Evolutionary conservation across 306 rosid genomes (phyloP).

Genomic region (Vigna mungo): DNA sequence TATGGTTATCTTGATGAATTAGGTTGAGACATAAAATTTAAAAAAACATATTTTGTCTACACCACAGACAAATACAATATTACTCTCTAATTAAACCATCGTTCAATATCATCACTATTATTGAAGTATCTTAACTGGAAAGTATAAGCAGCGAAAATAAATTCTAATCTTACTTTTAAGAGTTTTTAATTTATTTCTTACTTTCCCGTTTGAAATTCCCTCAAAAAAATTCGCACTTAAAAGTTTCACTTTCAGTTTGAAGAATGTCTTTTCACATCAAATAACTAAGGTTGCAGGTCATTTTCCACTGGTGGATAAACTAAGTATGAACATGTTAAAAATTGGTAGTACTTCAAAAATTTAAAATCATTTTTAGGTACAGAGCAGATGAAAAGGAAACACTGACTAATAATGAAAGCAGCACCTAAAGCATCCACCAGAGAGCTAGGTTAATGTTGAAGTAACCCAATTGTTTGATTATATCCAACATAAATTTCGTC

Average conservation of each 20-base stretch:
- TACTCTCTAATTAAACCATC: not conserved
- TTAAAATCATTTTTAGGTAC: not conserved
- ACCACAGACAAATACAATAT: not conserved
- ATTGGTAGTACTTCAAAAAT: not conserved
- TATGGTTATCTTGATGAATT: not conserved
- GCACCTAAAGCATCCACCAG: not conserved
- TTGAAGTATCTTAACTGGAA: not conserved
- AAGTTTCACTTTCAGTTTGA: not conserved
- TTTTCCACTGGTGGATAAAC: conserved; percentile 2
- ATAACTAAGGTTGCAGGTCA: not conserved
- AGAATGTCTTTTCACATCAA: not conserved
- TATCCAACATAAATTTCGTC: not conserved
- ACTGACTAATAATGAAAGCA: conserved; percentile 8
- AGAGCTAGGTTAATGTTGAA: conserved; percentile 10
- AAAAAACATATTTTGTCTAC: not conserved
- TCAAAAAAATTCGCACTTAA: not conserved
- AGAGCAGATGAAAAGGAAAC: not conserved
- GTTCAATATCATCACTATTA: not conserved
- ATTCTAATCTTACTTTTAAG: not conserved
- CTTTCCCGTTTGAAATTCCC: not conserved
- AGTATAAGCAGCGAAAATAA: not conserved
- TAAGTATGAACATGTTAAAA: conserved; percentile 6
- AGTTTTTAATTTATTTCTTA: not conserved
- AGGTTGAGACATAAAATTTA: not conserved
- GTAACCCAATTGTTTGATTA: not conserved